These are phyloP conservation scores for Colletotrichum tabaci DNA, from an alignment of 2,329 filamentous ascomycete genomes.

Conservation along the genomic window DNA sequence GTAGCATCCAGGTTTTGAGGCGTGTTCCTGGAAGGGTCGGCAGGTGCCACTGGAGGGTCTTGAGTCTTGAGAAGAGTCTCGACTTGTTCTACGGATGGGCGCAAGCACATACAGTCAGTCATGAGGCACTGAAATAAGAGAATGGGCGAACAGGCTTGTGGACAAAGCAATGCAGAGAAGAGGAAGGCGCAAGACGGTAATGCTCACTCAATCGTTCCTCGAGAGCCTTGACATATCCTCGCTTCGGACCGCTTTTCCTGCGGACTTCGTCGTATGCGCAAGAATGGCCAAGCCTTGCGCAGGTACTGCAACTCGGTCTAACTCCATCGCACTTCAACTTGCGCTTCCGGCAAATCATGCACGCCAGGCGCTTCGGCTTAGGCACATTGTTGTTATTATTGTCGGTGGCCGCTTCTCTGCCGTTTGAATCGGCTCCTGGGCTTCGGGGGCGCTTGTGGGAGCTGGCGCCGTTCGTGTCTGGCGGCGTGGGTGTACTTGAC, in stretches of 20 bases:
- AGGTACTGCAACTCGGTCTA: conserved; percentile 90
- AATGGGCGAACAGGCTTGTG: conserved; percentile 13
- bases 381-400: conserved; percentile 72
- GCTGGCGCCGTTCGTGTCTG: conserved; percentile 41
- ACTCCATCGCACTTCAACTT: conserved; percentile 92
- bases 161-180: background rate
- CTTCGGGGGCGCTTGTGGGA: conserved; percentile 41
- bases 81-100: conserved; percentile 79
- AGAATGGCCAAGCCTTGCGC: conserved; percentile 86
- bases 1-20: conserved; percentile 49
- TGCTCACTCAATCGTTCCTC: conserved; percentile 90
- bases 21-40: conserved; percentile 54
- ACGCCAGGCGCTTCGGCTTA: conserved; percentile 93
- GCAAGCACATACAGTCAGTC: conserved; percentile 29
- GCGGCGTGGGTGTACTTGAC: conserved; percentile 43
- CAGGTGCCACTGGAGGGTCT: conserved; percentile 61
- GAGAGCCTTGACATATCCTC: conserved; percentile 93
- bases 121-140: background rate
- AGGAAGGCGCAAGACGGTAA: conserved; percentile 14
- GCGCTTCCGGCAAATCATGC: conserved; percentile 92
- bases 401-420: conserved; percentile 61
- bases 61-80: conserved; percentile 91
- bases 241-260: conserved; percentile 94
- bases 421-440: conserved; percentile 52
- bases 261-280: conserved; percentile 94